A percentile compares a stretch with the other conserved stretches of the same genome.
These are phyloP conservation scores for Exsudoporus frostii DNA, from an alignment of 768 basidiomycete genomes.

Conservation along the genomic window DNA sequence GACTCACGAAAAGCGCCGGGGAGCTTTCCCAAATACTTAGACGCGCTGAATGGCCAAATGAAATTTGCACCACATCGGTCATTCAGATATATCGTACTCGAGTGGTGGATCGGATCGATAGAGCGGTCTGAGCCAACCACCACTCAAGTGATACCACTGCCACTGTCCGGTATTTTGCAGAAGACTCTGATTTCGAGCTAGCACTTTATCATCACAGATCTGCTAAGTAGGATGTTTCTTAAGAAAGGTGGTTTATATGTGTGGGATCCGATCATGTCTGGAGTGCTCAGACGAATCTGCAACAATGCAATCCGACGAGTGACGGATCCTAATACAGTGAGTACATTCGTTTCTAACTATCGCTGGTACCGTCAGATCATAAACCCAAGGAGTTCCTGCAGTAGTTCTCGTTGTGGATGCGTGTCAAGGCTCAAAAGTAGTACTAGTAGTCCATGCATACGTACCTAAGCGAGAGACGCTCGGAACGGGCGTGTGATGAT, in stretches of 20 bases:
- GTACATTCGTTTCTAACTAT: no score
- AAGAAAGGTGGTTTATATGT: no score
- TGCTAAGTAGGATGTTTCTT: background rate
- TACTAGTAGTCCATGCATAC: no score
- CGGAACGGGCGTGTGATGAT: background rate
- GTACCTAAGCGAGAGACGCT: background rate
- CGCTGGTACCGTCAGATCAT: no score
- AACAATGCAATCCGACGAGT: no score
- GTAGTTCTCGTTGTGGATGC: no score
- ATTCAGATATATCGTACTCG: background rate
- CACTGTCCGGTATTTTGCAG: background rate
- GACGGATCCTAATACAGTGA: no score
- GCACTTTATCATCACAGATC: background rate
- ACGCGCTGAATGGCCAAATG: background rate
- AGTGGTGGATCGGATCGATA: background rate
- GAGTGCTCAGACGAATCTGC: background rate
- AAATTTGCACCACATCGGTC: background rate
- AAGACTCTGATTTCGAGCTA: background rate
- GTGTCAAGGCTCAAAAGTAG: no score
- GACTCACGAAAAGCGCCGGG: background rate
- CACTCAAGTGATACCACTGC: background rate
- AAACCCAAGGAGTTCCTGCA: no score
- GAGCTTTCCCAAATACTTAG: slow-evolving; percentile 6
- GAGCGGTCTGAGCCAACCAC: background rate
- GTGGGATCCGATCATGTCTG: no score